phyloP scores from a whole-genome alignment of 768 basidiomycete species.

The Gloeostereum incarnatum region DNA sequence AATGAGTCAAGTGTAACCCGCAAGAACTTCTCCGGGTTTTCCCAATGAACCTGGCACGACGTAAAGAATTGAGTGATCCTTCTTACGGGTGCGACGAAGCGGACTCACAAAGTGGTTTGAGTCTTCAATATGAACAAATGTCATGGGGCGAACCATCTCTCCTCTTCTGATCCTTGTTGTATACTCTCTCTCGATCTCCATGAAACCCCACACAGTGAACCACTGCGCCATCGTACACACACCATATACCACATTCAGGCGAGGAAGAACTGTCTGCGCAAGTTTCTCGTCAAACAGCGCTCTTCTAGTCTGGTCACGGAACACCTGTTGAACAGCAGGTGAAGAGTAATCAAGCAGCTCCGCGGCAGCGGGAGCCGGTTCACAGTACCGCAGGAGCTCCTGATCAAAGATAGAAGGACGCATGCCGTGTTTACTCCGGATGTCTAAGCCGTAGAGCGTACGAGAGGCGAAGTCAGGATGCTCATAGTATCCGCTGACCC shows the following conservation, averaged over 20 bases:
- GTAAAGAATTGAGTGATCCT: not conserved
- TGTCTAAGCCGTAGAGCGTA: not conserved
- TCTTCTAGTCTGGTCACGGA: not conserved
- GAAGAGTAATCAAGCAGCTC: not conserved
- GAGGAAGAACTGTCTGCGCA: not conserved
- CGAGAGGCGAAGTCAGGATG: not conserved
- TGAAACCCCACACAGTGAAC: not conserved
- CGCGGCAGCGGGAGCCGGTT: not conserved
- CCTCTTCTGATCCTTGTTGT: not conserved
- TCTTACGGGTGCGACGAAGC: not conserved
- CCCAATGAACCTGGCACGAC: not conserved
- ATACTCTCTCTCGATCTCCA: not conserved
- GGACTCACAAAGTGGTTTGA: not conserved
- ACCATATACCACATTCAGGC: not conserved
- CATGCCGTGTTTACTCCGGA: not conserved
- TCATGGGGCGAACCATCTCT: not conserved
- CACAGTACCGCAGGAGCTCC: not conserved
- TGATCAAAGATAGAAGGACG: not conserved
- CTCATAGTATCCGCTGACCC: conserved; percentile 3
- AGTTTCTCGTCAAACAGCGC: not conserved
- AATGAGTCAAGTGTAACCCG: not conserved
- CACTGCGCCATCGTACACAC: not conserved
- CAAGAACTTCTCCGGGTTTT: not conserved
- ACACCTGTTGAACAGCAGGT: not conserved
- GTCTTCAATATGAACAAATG: not conserved